Conservation (phyloP, 257 asterid species). For the Nicotiana sylvestris region DNA sequence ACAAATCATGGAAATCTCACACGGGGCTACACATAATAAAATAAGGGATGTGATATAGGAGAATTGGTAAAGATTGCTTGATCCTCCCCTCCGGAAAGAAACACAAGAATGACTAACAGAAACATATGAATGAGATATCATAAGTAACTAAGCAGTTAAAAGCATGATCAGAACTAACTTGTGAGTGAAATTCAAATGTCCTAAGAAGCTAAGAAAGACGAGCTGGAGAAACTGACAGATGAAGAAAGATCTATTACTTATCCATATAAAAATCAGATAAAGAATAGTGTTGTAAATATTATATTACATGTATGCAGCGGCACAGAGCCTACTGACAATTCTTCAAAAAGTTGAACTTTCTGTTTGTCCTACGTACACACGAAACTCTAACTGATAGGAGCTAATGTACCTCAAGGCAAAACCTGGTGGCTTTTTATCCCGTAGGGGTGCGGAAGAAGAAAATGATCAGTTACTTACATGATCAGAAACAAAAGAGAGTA, state of each 20-base stretch:
- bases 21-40: background rate
- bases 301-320: background rate
- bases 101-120: background rate
- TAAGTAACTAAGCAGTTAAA: background rate
- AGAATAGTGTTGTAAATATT: background rate
- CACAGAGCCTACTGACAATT: background rate
- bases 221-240: background rate
- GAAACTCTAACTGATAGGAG: background rate
- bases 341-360: background rate
- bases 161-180: background rate
- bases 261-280: background rate
- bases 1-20: background rate
- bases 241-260: background rate
- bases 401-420: background rate
- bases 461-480: conserved; percentile 7
- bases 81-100: background rate
- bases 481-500: background rate
- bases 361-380: background rate
- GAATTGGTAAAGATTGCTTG: background rate
- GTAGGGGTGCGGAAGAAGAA: background rate
- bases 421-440: background rate
- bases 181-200: conserved; percentile 1
- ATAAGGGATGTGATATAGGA: background rate
- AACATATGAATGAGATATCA: conserved; percentile 1
- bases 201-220: background rate